phyloP scores from a whole-genome alignment of 1,139 yeast species.

The Sugiyamaella sp. region DNA sequence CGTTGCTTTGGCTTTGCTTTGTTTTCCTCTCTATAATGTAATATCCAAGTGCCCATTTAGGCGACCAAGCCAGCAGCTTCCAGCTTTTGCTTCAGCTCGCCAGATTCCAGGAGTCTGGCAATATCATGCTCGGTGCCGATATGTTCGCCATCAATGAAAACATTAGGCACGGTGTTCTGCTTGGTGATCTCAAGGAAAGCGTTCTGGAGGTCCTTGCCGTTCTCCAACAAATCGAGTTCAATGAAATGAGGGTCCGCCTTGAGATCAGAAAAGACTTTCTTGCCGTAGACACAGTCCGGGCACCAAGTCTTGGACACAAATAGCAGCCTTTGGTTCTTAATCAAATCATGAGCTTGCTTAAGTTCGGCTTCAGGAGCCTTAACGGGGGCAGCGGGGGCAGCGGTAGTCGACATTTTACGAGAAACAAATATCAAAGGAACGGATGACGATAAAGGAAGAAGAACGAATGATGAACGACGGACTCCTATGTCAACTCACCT shows the following conservation, averaged over 20 bases:
- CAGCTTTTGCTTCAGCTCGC: conserved; percentile 37
- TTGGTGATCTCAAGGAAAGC: conserved; percentile 65
- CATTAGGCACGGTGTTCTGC: conserved; percentile 71
- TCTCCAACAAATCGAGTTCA: conserved; percentile 64
- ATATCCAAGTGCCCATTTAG: not conserved
- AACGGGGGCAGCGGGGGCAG: conserved; percentile 6
- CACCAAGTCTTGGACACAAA: conserved; percentile 76
- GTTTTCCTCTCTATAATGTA: not conserved
- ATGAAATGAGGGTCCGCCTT: conserved; percentile 57
- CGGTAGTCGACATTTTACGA: conserved; percentile 1
- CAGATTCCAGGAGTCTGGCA: conserved; percentile 31
- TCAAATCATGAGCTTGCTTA: conserved; percentile 49
- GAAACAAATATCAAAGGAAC: not conserved
- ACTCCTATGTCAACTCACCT: not conserved
- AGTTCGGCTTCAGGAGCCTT: conserved; percentile 19
- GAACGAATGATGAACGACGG: not conserved
- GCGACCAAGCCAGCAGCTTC: conserved; percentile 27
- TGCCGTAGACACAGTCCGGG: conserved; percentile 71
- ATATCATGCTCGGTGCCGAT: conserved; percentile 38
- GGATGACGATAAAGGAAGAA: not conserved
- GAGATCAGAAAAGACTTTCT: conserved; percentile 55
- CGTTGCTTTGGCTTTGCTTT: too few species aligned
- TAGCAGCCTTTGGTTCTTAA: conserved; percentile 52
- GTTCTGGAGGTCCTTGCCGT: conserved; percentile 58
- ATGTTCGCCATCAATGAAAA: conserved; percentile 63